A percentile compares a stretch with the other conserved stretches of the same genome.
Conservation (phyloP, 495 filamentous ascomycete species). For the Aspergillus saccharolyticus region DNA sequence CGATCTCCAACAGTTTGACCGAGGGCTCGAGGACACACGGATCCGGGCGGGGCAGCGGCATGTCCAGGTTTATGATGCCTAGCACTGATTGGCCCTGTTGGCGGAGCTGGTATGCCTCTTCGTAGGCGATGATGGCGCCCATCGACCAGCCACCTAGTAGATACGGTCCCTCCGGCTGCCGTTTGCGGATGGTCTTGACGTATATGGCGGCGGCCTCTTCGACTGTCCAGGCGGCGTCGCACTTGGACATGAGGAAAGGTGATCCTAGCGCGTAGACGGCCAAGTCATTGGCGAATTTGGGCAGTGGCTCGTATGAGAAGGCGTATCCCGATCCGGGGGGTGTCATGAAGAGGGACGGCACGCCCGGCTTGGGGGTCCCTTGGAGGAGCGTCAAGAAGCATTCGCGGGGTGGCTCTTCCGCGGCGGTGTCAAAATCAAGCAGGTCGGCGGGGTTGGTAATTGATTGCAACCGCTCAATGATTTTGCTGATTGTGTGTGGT, state of each 20-base stretch:
- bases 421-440: not conserved
- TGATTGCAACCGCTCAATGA: not conserved
- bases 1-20: not conserved
- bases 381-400: not conserved
- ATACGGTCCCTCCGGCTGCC: conserved; percentile 12
- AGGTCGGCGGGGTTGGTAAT: not conserved
- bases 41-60: not conserved
- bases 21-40: not conserved
- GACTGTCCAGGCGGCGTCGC: conserved; percentile 1
- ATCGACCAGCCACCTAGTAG: conserved; percentile 12
- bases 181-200: conserved; percentile 3
- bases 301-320: conserved; percentile 2
- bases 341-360: conserved; percentile 5
- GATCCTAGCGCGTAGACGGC: conserved; percentile 11
- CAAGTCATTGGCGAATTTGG: not conserved
- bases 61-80: conserved; percentile 7
- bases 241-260: conserved; percentile 1
- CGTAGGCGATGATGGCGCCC: conserved; percentile 7
- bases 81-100: conserved; percentile 4
- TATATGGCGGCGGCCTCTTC: conserved; percentile 4
- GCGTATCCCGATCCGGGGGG: conserved; percentile 6
- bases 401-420: not conserved
- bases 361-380: not conserved
- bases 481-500: not conserved
- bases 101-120: conserved; percentile 6